Evolutionary conservation across 805 yeast species (phyloP), one percentile per base, ranked within the genome.

Genomic region (Yamadazyma tumulicola): DNA sequence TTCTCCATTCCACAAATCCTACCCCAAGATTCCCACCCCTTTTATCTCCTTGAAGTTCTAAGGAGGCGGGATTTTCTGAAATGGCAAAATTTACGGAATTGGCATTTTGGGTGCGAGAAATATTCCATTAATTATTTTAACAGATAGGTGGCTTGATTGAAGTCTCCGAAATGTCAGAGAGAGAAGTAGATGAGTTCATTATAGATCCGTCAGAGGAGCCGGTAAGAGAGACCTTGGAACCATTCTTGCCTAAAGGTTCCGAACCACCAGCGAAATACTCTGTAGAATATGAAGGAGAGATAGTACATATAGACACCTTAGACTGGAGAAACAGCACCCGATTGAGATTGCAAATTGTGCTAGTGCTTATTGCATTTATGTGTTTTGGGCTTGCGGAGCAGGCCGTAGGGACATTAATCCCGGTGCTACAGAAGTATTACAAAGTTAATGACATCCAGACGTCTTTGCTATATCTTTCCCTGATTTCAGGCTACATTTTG

Each of bases 351-450:
- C 82, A 78, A 50, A 57, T 77, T 16, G 1, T 57, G 0, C 51
- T 68, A 0, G 52, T 67, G 1, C 71, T 60, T 39, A 25, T 56
- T 16, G 49, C 64, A 1, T 72, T 77, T 45, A 49, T 66, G 1
- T 47, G 75, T 1, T 54, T 74, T 39, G 87, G 87, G 0, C 48
- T 79, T 19, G 64, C 70, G 5, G 86, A 81, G 45, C 82, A 79
- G 49, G 64, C 81, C 0, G 52, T 77, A 12, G 86, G 86, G 0
- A 69, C 84, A 0, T 49, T 79, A 25, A 60, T 81, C 40, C 81
- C 83, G 2, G 57, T 67, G 24, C 42, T 79, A 11, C 69, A 75
- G 35, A 52, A 48, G 4, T 55, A 72, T 31, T 80, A 77, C 49
- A 19, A 57, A 1, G 63, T 78, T 5, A 59, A 70, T 41, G 75